These are phyloP conservation scores for Amphirosellinia nigrospora DNA, from an alignment of 495 filamentous ascomycete genomes.

Conservation along the genomic window DNA sequence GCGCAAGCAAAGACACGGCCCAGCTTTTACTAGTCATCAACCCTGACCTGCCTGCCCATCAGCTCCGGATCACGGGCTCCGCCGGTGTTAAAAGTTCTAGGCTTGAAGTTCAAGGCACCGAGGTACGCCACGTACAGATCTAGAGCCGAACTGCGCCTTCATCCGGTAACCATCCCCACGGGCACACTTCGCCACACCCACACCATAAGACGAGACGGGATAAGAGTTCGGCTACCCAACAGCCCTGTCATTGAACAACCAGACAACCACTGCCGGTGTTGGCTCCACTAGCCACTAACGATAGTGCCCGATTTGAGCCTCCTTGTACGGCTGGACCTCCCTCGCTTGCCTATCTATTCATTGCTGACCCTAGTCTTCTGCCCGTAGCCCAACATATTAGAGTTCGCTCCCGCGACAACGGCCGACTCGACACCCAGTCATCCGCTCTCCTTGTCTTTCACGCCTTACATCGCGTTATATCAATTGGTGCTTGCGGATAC, in stretches of 20 bases:
- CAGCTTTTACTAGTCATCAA: slow-evolving; percentile 1
- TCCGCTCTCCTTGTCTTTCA: background rate
- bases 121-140: background rate
- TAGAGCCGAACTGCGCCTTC: background rate
- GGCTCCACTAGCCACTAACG: background rate
- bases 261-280: background rate
- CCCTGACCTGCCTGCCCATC: slow-evolving; percentile 7
- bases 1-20: slow-evolving; percentile 14
- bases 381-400: background rate
- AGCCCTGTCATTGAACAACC: background rate
- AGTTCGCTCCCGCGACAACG: background rate
- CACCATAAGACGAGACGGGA: background rate
- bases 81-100: background rate
- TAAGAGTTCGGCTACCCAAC: background rate
- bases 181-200: background rate
- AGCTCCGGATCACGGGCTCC: background rate
- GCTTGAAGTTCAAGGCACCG: background rate
- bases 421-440: background rate
- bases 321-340: slow-evolving; percentile 3
- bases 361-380: background rate
- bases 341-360: background rate
- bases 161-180: background rate
- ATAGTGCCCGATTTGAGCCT: background rate
- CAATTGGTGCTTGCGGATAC: background rate
- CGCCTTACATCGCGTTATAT: background rate